Evolutionary conservation across 148 eudicot species (phyloP).

Genomic region (Rhododendron kiyosumense): DNA sequence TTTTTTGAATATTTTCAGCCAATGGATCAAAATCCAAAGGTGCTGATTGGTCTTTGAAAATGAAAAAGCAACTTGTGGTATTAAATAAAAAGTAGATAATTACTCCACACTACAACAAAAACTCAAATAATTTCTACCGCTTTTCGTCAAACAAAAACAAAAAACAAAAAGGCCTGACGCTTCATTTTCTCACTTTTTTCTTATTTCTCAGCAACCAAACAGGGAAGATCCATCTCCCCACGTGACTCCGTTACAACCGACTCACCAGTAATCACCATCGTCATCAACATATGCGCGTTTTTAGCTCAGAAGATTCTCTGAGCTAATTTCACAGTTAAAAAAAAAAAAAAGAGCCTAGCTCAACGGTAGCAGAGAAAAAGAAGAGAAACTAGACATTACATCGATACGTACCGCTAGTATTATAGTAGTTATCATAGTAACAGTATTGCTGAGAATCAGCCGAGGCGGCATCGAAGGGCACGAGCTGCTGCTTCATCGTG

Average conservation of each 20-base stretch:
- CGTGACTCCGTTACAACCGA: not conserved
- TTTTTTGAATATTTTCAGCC: not conserved
- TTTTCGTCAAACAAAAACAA: not conserved
- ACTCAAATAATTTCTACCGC: not conserved
- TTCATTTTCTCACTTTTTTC: not conserved
- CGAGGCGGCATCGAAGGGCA: slow-evolving; percentile 12
- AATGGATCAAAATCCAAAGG: not conserved
- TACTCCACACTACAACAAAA: not conserved
- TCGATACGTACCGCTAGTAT: slow-evolving; percentile 28
- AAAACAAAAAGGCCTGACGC: not conserved
- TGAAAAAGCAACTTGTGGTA: not conserved
- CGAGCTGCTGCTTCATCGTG: slow-evolving; percentile 7
- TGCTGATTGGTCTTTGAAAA: not conserved
- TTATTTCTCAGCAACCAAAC: not conserved
- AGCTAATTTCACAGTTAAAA: no score
- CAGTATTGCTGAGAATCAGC: slow-evolving; percentile 33
- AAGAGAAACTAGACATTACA: not conserved
- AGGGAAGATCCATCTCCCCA: not conserved
- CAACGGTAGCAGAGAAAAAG: not conserved
- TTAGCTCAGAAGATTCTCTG: not conserved
- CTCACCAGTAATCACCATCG: not conserved
- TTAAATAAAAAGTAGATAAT: not conserved
- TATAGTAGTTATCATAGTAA: slow-evolving; percentile 49
- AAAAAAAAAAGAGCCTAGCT: not conserved
- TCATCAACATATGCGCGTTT: not conserved